Base-by-base conservation (phyloP, 148 eudicot species). In the Rhododendron mucronatum region DNA sequence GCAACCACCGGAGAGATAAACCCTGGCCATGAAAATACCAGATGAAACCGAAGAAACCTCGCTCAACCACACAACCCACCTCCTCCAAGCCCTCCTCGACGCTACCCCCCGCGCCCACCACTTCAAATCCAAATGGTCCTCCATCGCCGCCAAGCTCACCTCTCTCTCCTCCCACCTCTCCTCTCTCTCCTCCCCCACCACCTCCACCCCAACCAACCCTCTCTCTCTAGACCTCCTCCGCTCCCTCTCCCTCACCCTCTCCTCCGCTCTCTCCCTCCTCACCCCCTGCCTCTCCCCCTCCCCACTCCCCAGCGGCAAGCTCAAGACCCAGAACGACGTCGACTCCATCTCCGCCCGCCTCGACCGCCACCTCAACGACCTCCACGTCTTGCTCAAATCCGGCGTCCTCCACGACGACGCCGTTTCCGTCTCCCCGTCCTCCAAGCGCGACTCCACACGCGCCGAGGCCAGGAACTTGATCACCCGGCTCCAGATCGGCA, bases 401-500 rank as follows among this genome's bases (percentile, higher is more conserved):
- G 94, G 96, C 21, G 90, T 86, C 4, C 78, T 83, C 0, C 89
- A 48, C 55, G 83, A 77, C 1, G 90, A 41, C 55, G 85, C 59
- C 44, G 65, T 77, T 3, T 10, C 45, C 15, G 30, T n/a, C 7
- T 18, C 37, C 2, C 13, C 50, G 0, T 55, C 51, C 21, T 76
- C 91, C 13, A 93, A 73, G 59, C 85, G 89, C 6, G 93, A 91
- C 57, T 87, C 89, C 18, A 89, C 88, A 16, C 67, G 96, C 39
- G 90, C 48, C 2, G 93, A 91, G 87, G 88, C 88, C 16, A 84
- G 92, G 82, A 93, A 91, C 44, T 73, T 96, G 50, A 23, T 96
- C 2, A 95, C 98, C 44, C 91, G 94, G 87, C 82, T 96, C 10
- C 99, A 96, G 88, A 95, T 95, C 85, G 99, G 97, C 1, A 48